Percentiles rank a stretch among this genome's conserved stretches.
phyloP scores from a whole-genome alignment of 768 basidiomycete genomes.

The Tephrocybe rancida region DNA sequence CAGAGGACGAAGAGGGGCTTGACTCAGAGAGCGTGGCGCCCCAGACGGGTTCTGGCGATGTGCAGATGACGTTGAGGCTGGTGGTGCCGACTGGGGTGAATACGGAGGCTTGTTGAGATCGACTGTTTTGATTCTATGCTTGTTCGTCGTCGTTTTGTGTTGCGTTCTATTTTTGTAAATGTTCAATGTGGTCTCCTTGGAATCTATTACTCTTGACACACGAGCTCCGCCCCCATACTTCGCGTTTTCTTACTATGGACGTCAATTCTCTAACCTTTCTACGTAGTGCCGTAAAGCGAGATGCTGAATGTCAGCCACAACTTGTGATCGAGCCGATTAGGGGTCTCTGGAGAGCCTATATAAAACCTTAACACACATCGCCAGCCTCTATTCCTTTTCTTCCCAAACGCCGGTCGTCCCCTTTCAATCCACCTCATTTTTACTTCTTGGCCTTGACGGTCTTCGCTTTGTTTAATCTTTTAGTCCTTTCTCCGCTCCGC shows the following conservation, averaged over 20 bases:
- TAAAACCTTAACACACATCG: background rate
- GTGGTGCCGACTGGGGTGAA: slow-evolving; percentile 8
- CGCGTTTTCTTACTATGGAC: no score
- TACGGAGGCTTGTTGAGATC: background rate
- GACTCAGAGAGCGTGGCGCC: slow-evolving; percentile 3
- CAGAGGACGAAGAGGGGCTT: background rate
- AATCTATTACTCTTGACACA: no score
- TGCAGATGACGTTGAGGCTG: slow-evolving; percentile 18
- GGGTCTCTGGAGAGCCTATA: slow-evolving; percentile 3
- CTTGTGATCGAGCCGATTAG: slow-evolving; percentile 8
- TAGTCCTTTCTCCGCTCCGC: background rate
- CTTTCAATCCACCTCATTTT: background rate
- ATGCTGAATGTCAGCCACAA: no score
- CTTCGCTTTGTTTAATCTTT: background rate
- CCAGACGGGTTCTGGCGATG: slow-evolving; percentile 8
- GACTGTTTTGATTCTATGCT: background rate
- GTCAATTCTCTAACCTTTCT: no score
- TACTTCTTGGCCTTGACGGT: slow-evolving; percentile 9
- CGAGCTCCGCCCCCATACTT: no score
- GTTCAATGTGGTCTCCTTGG: background rate
- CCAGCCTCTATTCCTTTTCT: slow-evolving; percentile 20
- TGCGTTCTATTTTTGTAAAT: background rate
- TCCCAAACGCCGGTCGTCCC: slow-evolving; percentile 20
- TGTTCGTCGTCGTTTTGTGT: background rate
- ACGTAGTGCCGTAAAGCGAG: no score